phyloP scores from a whole-genome alignment of 495 filamentous ascomycete species.

The Trichoderma orchidacearum region DNA sequence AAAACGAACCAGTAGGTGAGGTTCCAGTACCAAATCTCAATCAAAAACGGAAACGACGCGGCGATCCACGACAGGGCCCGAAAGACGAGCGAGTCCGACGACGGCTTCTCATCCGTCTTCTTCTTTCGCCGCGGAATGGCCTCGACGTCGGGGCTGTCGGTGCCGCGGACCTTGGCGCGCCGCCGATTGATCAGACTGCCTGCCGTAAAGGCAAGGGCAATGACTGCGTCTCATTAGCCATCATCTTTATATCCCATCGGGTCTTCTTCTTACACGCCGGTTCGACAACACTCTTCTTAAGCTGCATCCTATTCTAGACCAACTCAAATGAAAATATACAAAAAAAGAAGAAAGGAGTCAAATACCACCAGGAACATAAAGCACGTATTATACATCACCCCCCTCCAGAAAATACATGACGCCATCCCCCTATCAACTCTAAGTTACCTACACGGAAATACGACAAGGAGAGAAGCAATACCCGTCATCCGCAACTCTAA shows the following conservation, averaged over 20 bases:
- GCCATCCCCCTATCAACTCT: no score
- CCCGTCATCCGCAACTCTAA: no score
- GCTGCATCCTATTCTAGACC: no score
- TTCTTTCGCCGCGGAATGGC: not conserved
- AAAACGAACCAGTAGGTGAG: not conserved
- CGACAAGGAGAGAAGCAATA: no score
- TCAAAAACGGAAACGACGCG: not conserved
- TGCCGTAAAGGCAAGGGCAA: not conserved
- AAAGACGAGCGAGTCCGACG: not conserved
- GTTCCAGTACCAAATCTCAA: not conserved
- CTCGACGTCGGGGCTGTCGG: not conserved
- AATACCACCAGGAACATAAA: no score
- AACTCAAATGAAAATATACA: no score
- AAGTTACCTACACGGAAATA: no score
- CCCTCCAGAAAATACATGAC: no score
- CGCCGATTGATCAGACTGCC: not conserved
- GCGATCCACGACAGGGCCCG: not conserved
- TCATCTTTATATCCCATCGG: not conserved
- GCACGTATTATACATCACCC: no score
- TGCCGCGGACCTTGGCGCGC: not conserved
- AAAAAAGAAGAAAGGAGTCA: no score
- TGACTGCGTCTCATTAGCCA: not conserved
- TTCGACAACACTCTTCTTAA: not conserved
- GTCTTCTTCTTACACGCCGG: not conserved
- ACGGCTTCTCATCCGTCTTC: not conserved